Evolutionary conservation across 176 grass and related monocot species (phyloP), one percentile per base, ranked within the genome.

Genomic region (Echinochloa phyllopogon): DNA sequence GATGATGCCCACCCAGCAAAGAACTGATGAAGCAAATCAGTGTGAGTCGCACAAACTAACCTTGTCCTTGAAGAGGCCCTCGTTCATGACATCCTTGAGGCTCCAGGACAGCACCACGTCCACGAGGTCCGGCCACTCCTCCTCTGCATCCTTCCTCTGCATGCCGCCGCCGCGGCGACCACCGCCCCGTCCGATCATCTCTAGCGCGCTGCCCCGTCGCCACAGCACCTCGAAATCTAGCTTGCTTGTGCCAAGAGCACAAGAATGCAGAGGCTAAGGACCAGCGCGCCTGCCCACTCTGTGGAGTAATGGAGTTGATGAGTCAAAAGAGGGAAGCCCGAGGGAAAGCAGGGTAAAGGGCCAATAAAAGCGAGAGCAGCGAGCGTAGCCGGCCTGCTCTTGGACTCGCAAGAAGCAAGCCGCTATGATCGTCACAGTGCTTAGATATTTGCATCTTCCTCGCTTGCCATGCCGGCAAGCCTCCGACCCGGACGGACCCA

Each of bases 1-100:
- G n/a, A 27, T 72, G 69, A 16, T 72, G 69, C 43, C 44, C 24
- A 82, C 18, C 5, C 15, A 66, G 75, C 41, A 24, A n/a, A 83
- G 23, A 74, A 77, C 13, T 38, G 62, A 82, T 74, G 29, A 4
- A 58, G 17, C 64, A 38, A 75, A 77, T 39, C 64, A 4, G 38
- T 12, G 49, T 20, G 51, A 56, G 47, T 16, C 1, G 45, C 8
- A n/a, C n/a, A n/a, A n/a, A 75, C 55, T 7, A 75, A 89, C 89
- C 94, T 96, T 91, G 77, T 86, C 64, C 76, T 89, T 93, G 91
- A 88, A 93, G 81, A 96, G 45, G 41, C 39, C 61, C 47, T 91
- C 55, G 84, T 93, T 87, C 78, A 91, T 80, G 59, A 93, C 85
- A 38, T 93, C 87, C 18, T 51, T 15, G 4, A 93, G 83, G 40